Percentiles rank a stretch among this genome's conserved stretches.
phyloP scores from a whole-genome alignment of 177 flowering plant species.

The Vitis hybrid region DNA sequence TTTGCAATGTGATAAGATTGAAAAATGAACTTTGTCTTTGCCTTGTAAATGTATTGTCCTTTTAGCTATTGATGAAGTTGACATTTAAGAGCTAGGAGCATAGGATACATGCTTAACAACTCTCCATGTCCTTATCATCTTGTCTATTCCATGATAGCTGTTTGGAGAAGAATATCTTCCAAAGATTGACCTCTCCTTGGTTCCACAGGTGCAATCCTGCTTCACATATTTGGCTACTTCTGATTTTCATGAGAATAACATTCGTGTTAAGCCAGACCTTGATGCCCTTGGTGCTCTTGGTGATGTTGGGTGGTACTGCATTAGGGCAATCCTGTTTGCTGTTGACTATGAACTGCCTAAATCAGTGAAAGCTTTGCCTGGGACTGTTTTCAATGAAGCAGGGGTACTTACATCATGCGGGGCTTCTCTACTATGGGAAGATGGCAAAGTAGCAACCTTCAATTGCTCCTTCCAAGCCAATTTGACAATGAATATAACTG shows the following conservation, averaged over 20 bases:
- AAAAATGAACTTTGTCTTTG: too few relatives aligned
- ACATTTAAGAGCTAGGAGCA: too few relatives aligned
- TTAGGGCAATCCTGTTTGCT: conserved; percentile 59
- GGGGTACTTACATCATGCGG: conserved; percentile 56
- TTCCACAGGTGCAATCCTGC: conserved; percentile 45
- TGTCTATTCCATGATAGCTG: background rate
- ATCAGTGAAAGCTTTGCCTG: conserved; percentile 44
- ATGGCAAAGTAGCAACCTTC: conserved; percentile 34
- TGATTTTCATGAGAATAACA: conserved; percentile 44
- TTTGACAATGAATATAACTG: conserved; percentile 43
- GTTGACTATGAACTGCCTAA: conserved; percentile 47
- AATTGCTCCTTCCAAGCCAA: conserved; percentile 60
- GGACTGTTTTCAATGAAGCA: conserved; percentile 15
- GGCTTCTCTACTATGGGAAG: conserved; percentile 39
- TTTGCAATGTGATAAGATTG: too few relatives aligned
- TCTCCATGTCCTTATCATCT: too few relatives aligned
- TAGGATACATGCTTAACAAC: too few relatives aligned
- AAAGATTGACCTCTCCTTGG: background rate
- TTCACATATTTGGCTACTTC: conserved; percentile 28
- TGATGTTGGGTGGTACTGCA: conserved; percentile 71
- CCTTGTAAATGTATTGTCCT: too few relatives aligned
- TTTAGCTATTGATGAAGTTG: too few relatives aligned
- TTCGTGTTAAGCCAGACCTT: conserved; percentile 54
- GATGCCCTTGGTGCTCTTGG: conserved; percentile 65
- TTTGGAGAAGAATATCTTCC: background rate